These are phyloP conservation scores for Raffaelea deltoideospora DNA, from an alignment of 2,329 filamentous ascomycete species.

Conservation along the genomic window DNA sequence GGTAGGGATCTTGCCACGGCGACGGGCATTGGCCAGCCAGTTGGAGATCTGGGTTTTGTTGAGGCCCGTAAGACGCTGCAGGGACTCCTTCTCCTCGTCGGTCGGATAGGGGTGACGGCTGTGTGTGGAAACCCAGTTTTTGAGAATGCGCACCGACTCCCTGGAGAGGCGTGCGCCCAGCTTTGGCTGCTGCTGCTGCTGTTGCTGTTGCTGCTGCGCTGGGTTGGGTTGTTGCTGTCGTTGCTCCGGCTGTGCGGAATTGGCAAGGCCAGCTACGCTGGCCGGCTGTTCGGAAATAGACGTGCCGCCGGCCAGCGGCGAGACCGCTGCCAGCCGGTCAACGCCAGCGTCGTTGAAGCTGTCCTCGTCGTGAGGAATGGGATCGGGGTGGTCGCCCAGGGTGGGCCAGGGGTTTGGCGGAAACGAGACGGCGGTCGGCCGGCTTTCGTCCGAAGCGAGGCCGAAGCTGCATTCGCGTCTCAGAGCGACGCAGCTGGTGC, in stretches of 20 bases:
- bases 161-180: slow-evolving; percentile 64
- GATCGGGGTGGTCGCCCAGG: slow-evolving; percentile 26
- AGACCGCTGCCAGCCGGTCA: too few relatives aligned
- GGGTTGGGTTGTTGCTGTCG: too few relatives aligned
- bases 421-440: slow-evolving; percentile 21
- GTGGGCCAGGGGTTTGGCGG: slow-evolving; percentile 30
- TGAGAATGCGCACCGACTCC: slow-evolving; percentile 64
- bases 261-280: too few relatives aligned
- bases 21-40: slow-evolving; percentile 81
- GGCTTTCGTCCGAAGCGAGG: slow-evolving; percentile 14
- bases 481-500: slow-evolving; percentile 46
- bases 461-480: slow-evolving; percentile 44
- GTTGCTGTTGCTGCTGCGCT: slow-evolving; percentile 1
- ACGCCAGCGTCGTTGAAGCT: slow-evolving; percentile 10
- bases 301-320: too few relatives aligned
- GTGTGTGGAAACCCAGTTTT: slow-evolving; percentile 72
- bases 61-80: slow-evolving; percentile 66
- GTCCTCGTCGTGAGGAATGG: slow-evolving; percentile 23
- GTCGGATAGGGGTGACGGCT: slow-evolving; percentile 74
- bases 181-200: slow-evolving; percentile 30
- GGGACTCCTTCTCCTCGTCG: slow-evolving; percentile 68
- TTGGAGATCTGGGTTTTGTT: slow-evolving; percentile 76
- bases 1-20: slow-evolving; percentile 61
- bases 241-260: too few relatives aligned
- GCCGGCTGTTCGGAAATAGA: too few relatives aligned